Evolutionary conservation across 169 alveolate genomes (phyloP).

Genomic region (Miamiensis avidus): DNA sequence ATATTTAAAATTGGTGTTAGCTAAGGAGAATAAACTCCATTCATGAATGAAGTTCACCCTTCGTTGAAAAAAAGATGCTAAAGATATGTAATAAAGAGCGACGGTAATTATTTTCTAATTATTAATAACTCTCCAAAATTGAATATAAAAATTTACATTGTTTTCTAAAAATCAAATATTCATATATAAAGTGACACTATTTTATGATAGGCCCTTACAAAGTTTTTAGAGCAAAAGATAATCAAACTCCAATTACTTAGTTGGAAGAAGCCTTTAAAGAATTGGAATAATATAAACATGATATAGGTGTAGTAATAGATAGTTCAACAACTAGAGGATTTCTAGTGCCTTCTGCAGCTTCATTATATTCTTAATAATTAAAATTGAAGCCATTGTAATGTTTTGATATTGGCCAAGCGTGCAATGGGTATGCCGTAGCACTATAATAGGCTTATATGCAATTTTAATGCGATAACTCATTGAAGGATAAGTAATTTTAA

Average conservation of each 20-base stretch:
- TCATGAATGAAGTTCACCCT: not conserved
- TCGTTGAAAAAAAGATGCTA: not conserved
- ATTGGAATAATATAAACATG: no score
- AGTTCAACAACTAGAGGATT: not conserved
- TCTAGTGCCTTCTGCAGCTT: not conserved
- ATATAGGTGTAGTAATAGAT: not conserved
- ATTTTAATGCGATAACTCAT: not conserved
- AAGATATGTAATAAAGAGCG: not conserved
- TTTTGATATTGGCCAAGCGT: not conserved
- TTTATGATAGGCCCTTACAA: not conserved
- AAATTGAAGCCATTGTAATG: not conserved
- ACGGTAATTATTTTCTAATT: not conserved
- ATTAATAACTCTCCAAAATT: no score
- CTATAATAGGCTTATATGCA: not conserved
- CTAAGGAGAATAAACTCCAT: not conserved
- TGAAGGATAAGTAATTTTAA: not conserved
- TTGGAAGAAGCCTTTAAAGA: not conserved
- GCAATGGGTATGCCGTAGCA: not conserved
- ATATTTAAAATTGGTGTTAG: not conserved
- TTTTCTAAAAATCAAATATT: no score
- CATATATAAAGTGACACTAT: no score
- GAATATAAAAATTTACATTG: no score
- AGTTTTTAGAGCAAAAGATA: not conserved
- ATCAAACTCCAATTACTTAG: not conserved
- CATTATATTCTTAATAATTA: not conserved